phyloP scores from a whole-genome alignment of 106 monocot species.

The Triglochin maritima region DNA sequence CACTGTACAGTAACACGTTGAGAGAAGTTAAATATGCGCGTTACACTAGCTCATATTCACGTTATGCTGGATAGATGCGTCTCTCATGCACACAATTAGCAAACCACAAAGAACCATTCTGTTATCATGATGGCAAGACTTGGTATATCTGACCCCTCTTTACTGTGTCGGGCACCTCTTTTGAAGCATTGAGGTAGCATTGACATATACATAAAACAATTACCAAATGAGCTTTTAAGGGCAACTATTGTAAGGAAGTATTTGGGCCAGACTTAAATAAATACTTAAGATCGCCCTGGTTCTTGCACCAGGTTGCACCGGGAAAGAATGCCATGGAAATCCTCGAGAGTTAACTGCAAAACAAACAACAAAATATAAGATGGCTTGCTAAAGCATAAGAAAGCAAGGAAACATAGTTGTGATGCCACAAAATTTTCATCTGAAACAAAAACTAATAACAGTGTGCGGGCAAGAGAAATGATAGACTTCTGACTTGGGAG shows the following conservation, averaged over 20 bases:
- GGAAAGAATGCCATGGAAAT: background rate
- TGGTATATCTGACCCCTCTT: background rate
- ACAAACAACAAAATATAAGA: background rate
- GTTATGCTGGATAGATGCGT: no score
- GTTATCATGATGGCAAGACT: background rate
- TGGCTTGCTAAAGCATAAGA: background rate
- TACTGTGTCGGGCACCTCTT: background rate
- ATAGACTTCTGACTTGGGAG: no score
- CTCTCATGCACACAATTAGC: no score
- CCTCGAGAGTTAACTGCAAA: background rate
- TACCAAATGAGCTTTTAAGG: background rate
- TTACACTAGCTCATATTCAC: no score
- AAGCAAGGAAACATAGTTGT: background rate
- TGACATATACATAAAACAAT: background rate
- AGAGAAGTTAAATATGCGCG: no score
- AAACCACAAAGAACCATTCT: background rate
- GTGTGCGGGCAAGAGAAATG: no score
- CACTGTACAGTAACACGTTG: no score
- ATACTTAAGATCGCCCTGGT: background rate
- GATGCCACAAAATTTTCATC: background rate
- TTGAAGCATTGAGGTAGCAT: background rate
- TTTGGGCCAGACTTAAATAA: no score
- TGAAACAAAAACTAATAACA: no score
- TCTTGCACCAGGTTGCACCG: background rate
- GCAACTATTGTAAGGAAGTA: background rate